Evolutionary conservation across 2,329 filamentous ascomycete genomes (phyloP).

Genomic region (Paecilomyces sp.): DNA sequence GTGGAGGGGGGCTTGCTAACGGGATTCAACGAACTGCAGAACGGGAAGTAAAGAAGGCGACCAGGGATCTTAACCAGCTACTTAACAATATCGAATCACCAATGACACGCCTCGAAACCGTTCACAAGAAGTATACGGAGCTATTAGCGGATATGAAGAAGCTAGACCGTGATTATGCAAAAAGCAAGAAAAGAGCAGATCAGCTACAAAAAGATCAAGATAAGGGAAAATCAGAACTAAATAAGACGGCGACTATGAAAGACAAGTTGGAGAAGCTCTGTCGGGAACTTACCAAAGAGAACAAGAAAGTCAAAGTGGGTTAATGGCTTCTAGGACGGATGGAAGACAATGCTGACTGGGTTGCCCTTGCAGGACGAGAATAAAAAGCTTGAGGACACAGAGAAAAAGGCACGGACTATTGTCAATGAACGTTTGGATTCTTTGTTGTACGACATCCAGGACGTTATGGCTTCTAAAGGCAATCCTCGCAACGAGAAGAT

Average conservation of each 20-base stretch:
- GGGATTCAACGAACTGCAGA: conserved; percentile 45
- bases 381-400: conserved; percentile 78
- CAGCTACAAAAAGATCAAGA: conserved; percentile 96
- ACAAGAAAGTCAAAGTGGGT: conserved; percentile 91
- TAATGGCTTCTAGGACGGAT: conserved; percentile 1
- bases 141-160: conserved; percentile 92
- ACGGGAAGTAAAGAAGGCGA: conserved; percentile 89
- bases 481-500: conserved; percentile 72
- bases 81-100: conserved; percentile 84
- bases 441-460: conserved; percentile 76
- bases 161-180: conserved; percentile 85
- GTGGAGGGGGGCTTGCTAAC: neutral
- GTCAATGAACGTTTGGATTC: conserved; percentile 80
- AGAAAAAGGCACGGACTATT: conserved; percentile 72
- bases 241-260: conserved; percentile 83
- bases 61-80: conserved; percentile 79
- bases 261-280: conserved; percentile 97
- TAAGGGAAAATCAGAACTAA: conserved; percentile 76
- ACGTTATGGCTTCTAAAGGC: conserved; percentile 80
- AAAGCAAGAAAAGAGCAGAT: conserved; percentile 92
- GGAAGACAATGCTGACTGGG: conserved; percentile 9
- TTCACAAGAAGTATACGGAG: conserved; percentile 87
- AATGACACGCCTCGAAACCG: conserved; percentile 80
- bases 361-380: conserved; percentile 66
- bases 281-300: conserved; percentile 88